Conservation (phyloP, 108 stramenopile species). For the Parietichytrium sp. region DNA sequence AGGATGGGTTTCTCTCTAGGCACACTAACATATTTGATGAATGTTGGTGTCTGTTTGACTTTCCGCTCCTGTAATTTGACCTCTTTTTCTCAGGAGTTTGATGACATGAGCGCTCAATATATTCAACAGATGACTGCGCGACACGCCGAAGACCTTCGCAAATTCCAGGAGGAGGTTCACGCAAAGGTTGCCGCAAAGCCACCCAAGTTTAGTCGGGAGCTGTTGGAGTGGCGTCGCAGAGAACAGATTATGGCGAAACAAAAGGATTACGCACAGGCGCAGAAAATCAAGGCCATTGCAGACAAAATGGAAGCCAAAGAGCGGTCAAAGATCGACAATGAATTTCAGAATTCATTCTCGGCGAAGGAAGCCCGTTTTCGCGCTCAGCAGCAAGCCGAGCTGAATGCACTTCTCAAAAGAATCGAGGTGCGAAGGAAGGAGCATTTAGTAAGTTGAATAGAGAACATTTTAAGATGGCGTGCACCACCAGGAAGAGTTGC, state of each 20-base stretch:
- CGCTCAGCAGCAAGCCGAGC: conserved; percentile 63
- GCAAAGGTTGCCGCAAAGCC: conserved; percentile 57
- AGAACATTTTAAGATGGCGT: no score
- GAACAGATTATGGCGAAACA: conserved; percentile 66
- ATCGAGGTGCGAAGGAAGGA: conserved; percentile 69
- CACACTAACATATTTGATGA: no score
- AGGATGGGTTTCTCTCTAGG: no score
- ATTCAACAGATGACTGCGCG: conserved; percentile 72
- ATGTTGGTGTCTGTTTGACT: no score
- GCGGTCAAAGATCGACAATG: conserved; percentile 55
- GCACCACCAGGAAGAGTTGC: no score
- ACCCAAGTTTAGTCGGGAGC: conserved; percentile 66
- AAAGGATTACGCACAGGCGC: conserved; percentile 66
- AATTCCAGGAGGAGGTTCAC: conserved; percentile 61
- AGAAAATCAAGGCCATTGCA: conserved; percentile 65
- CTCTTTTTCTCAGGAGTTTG: conserved; percentile 71
- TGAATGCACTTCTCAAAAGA: conserved; percentile 60
- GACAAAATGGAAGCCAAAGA: conserved; percentile 65
- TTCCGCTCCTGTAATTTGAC: no score
- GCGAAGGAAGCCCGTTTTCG: conserved; percentile 62
- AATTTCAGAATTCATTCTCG: conserved; percentile 49
- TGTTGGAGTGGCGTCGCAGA: conserved; percentile 66
- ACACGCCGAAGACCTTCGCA: conserved; percentile 58
- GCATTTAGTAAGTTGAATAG: no score
- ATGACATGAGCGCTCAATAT: conserved; percentile 69